Conservation (phyloP, 768 basidiomycete species). For the Termitomyces sp. region DNA sequence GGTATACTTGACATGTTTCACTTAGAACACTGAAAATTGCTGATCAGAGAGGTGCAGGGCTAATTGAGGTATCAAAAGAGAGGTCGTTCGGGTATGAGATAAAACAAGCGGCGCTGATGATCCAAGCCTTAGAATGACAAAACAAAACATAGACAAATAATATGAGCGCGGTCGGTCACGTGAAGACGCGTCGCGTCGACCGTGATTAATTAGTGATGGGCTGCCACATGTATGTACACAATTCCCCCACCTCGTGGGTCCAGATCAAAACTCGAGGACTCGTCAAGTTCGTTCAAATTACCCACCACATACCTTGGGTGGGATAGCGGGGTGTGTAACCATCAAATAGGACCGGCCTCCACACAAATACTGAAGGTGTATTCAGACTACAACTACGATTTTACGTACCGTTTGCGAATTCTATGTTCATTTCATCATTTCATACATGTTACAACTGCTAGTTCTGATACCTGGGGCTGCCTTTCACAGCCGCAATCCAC, state of each 20-base stretch:
- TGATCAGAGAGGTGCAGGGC: neutral
- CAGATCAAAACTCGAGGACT: too few relatives aligned
- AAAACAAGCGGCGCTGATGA: conserved; percentile 4
- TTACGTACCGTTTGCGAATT: neutral
- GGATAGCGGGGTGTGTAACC: too few relatives aligned
- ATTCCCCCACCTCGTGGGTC: too few relatives aligned
- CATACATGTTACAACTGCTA: neutral
- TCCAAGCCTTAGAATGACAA: conserved; percentile 1
- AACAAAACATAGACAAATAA: conserved; percentile 12
- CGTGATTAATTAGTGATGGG: conserved; percentile 7
- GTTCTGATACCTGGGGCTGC: neutral
- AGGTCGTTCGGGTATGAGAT: neutral
- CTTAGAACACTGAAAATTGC: neutral
- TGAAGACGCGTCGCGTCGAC: conserved; percentile 9
- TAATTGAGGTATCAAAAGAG: neutral
- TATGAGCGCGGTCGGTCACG: conserved; percentile 11
- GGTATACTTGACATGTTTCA: conserved; percentile 26
- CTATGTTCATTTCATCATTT: neutral
- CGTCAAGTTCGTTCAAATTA: too few relatives aligned
- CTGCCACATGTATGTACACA: neutral
- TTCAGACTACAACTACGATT: neutral
- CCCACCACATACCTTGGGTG: too few relatives aligned
- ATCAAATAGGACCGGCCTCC: too few relatives aligned
- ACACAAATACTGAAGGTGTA: too few relatives aligned
- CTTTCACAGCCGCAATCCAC: neutral